These are phyloP conservation scores for Colletotrichum ledebouriae DNA, from an alignment of 2,329 filamentous ascomycete genomes.

Conservation along the genomic window DNA sequence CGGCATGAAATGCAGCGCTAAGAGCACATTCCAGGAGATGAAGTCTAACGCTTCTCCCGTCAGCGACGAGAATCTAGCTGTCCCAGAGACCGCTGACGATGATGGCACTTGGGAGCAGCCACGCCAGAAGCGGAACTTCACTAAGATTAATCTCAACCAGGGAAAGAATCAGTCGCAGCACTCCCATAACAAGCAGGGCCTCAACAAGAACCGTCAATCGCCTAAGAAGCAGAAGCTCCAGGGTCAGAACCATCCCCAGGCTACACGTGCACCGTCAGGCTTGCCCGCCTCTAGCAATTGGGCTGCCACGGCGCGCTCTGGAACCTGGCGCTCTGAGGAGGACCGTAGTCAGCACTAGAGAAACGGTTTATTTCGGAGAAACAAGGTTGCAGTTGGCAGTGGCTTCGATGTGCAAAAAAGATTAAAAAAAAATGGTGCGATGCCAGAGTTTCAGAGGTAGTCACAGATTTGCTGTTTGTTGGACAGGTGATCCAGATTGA, in stretches of 20 bases:
- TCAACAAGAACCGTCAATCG: conserved; percentile 20
- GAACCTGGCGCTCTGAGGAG: conserved; percentile 1
- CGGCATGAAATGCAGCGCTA: not conserved
- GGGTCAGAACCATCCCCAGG: conserved; percentile 24
- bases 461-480: conserved; percentile 12
- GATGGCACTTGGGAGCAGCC: conserved; percentile 4
- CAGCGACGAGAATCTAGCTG: not conserved
- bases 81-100: not conserved
- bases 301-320: conserved; percentile 22
- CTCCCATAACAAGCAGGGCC: conserved; percentile 8
- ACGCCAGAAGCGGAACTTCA: conserved; percentile 27
- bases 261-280: conserved; percentile 4
- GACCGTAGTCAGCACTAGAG: conserved; percentile 16
- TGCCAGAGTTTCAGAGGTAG: not conserved
- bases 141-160: conserved; percentile 36
- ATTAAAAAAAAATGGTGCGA: not conserved
- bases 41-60: not conserved
- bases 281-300: conserved; percentile 19
- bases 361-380: not conserved
- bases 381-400: not conserved
- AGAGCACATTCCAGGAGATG: not conserved
- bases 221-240: conserved; percentile 31
- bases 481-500: conserved; percentile 16
- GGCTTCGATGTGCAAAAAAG: not conserved
- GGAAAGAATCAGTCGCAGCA: conserved; percentile 28